Evolutionary conservation across 306 rosid genomes (phyloP).

Genomic region (Corylus heterophylla): DNA sequence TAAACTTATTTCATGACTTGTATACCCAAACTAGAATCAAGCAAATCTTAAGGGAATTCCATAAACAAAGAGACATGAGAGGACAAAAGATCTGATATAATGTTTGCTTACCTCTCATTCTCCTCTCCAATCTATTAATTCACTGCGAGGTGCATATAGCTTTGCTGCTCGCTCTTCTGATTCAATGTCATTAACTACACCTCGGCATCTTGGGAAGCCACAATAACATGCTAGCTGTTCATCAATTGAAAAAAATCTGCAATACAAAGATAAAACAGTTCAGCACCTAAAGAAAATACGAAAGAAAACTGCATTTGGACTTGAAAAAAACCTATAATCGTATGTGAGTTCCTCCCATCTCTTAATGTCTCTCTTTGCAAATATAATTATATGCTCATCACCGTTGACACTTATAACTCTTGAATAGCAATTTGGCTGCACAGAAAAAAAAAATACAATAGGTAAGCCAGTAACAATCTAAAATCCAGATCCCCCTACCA

Average conservation of each 20-base stretch:
- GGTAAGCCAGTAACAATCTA: constrained; percentile 21
- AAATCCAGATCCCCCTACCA: not conserved
- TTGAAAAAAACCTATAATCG: constrained; percentile 74
- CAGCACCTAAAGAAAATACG: constrained; percentile 29
- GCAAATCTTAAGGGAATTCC: not conserved
- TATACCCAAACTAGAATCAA: not conserved
- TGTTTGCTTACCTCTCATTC: constrained; percentile 59
- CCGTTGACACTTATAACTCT: constrained; percentile 85
- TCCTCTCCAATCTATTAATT: constrained; percentile 86
- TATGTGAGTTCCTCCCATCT: constrained; percentile 99
- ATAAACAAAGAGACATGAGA: not conserved
- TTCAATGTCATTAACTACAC: constrained; percentile 88
- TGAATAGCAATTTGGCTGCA: constrained; percentile 99
- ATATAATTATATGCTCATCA: constrained; percentile 94
- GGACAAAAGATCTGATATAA: constrained; percentile 3
- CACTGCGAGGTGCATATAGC: constrained; percentile 62
- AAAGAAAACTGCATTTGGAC: constrained; percentile 21
- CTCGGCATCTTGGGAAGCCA: constrained; percentile 91
- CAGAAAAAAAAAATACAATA: constrained; percentile 30
- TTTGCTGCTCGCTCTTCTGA: constrained; percentile 91
- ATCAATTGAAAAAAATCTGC: constrained; percentile 92
- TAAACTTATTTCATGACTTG: not conserved
- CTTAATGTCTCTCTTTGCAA: constrained; percentile 94
- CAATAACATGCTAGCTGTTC: constrained; percentile 94
- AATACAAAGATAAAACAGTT: constrained; percentile 34